Evolutionary conservation across 2,329 filamentous ascomycete genomes (phyloP).

Genomic region (Cercospora canescens): DNA sequence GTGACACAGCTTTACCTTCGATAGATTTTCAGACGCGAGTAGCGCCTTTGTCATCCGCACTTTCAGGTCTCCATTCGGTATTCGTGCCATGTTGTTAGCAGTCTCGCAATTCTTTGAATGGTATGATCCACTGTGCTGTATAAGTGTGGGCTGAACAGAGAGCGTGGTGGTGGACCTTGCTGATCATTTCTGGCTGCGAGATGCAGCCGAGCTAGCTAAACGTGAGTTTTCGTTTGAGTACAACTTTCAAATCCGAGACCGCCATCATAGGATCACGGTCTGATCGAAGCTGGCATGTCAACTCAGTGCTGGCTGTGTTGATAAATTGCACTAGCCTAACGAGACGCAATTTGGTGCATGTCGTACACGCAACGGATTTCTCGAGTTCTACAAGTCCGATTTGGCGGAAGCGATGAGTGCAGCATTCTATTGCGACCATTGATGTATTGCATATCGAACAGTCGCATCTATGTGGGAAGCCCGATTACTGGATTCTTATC

Average conservation of each 20-base stretch:
- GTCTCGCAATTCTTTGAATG: background rate
- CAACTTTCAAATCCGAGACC: background rate
- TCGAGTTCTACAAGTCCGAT: no score
- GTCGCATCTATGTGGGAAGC: no score
- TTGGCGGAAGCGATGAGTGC: no score
- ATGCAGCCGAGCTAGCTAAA: background rate
- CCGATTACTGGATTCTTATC: no score
- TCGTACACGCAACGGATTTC: no score
- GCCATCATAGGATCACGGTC: background rate
- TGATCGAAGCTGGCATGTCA: no score
- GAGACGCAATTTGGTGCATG: no score
- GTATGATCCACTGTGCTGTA: background rate
- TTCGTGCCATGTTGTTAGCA: background rate
- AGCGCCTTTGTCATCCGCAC: constrained; percentile 19
- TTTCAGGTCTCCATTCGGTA: background rate
- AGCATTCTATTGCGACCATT: no score
- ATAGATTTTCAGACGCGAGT: constrained; percentile 15
- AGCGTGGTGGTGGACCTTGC: background rate
- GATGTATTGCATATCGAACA: no score
- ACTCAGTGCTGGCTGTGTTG: no score
- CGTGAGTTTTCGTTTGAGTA: background rate
- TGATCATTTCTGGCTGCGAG: background rate
- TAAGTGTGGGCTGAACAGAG: background rate
- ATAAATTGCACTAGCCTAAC: no score
- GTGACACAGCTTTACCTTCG: constrained; percentile 3